phyloP scores from a whole-genome alignment of 1,284 basidiomycete species.

The Ceratobasidium sp. region DNA sequence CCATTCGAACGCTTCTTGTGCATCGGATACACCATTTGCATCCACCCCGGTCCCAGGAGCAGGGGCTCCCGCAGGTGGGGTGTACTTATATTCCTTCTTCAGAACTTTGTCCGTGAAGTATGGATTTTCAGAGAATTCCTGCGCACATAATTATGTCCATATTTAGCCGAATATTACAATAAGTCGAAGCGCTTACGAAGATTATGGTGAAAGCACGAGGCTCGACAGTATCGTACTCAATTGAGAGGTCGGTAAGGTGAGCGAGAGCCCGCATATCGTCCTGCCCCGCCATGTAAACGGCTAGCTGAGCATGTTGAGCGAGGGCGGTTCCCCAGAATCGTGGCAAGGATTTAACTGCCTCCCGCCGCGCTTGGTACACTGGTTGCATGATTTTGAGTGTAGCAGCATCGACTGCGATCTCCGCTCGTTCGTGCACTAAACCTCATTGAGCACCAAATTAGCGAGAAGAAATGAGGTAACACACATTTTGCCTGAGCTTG shows the following conservation, averaged over 20 bases:
- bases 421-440: constrained; percentile 35
- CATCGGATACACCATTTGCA: constrained; percentile 76
- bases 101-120: constrained; percentile 80
- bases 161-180: background rate
- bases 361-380: constrained; percentile 33
- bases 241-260: constrained; percentile 83
- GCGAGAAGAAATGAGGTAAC: background rate
- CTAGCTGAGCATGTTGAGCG: constrained; percentile 32
- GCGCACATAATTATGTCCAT: background rate
- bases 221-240: constrained; percentile 74
- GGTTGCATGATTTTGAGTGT: constrained; percentile 38
- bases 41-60: constrained; percentile 71
- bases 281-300: constrained; percentile 26
- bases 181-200: constrained; percentile 70
- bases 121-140: constrained; percentile 87
- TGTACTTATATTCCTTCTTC: constrained; percentile 83
- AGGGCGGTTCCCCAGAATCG: constrained; percentile 44
- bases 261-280: constrained; percentile 79
- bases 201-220: constrained; percentile 81
- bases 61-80: constrained; percentile 62
- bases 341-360: constrained; percentile 36
- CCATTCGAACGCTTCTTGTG: constrained; percentile 84
- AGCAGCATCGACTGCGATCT: constrained; percentile 40
- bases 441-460: background rate
- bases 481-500: constrained; percentile 32